Evolutionary conservation across 495 filamentous ascomycete species (phyloP).

Genomic region (Lasiosphaeria hispida): DNA sequence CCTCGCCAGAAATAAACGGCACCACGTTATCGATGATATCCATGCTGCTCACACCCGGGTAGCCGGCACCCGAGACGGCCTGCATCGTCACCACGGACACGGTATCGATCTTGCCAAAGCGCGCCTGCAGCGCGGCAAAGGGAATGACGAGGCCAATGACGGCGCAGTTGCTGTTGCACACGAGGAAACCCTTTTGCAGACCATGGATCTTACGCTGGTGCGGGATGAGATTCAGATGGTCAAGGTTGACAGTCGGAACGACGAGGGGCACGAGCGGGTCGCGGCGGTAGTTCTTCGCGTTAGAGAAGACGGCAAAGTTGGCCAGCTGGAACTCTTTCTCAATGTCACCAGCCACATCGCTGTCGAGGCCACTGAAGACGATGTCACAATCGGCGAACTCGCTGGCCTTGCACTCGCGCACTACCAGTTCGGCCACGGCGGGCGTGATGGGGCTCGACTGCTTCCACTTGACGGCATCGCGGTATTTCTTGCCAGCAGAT

Average conservation of each 20-base stretch:
- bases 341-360: constrained; percentile 77
- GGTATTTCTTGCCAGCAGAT: constrained; percentile 79
- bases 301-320: constrained; percentile 79
- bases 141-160: constrained; percentile 87
- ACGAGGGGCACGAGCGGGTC: constrained; percentile 81
- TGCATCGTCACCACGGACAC: constrained; percentile 86
- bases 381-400: constrained; percentile 81
- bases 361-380: constrained; percentile 85
- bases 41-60: constrained; percentile 77
- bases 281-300: constrained; percentile 85
- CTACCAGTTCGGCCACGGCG: constrained; percentile 62
- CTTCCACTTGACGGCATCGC: constrained; percentile 82
- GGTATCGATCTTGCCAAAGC: constrained; percentile 69
- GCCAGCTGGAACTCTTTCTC: constrained; percentile 79
- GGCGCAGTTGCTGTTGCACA: constrained; percentile 89
- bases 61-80: constrained; percentile 83
- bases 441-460: constrained; percentile 70
- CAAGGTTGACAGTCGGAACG: constrained; percentile 78
- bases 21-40: constrained; percentile 79
- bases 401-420: constrained; percentile 70
- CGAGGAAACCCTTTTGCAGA: constrained; percentile 75
- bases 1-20: constrained; percentile 82
- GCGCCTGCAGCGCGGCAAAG: constrained; percentile 76
- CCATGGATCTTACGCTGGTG: constrained; percentile 65
- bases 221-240: constrained; percentile 74